Conservation (phyloP, 371 early-diverging fungal species). For the Blakeslea trispora region DNA sequence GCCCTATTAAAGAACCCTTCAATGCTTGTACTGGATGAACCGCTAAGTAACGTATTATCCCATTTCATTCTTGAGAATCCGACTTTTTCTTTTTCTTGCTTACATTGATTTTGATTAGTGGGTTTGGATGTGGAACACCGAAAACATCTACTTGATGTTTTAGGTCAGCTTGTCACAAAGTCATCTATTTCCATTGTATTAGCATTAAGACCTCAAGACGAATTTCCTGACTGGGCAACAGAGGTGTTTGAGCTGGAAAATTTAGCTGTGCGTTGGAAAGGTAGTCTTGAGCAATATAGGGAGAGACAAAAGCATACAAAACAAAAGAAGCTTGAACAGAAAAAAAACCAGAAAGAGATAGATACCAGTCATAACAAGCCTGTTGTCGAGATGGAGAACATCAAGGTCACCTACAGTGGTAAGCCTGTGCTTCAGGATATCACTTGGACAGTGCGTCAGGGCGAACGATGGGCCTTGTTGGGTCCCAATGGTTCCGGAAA, state of each 20-base stretch:
- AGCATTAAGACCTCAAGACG: conserved; percentile 59
- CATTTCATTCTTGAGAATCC: not conserved
- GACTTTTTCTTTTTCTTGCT: not conserved
- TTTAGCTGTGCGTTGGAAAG: conserved; percentile 29
- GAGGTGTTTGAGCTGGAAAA: conserved; percentile 48
- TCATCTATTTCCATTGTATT: conserved; percentile 45
- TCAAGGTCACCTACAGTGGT: conserved; percentile 50
- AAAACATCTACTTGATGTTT: conserved; percentile 33
- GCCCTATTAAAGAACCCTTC: conserved; percentile 41
- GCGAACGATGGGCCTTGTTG: conserved; percentile 60
- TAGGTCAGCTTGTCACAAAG: conserved; percentile 36
- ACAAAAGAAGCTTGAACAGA: not conserved
- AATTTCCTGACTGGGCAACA: conserved; percentile 59
- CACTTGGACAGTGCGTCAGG: conserved; percentile 52
- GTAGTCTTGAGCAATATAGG: conserved; percentile 32
- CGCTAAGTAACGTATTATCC: conserved; percentile 45
- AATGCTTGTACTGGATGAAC: conserved; percentile 59
- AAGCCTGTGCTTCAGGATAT: conserved; percentile 48
- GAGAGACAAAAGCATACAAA: not conserved
- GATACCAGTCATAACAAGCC: conserved; percentile 20
- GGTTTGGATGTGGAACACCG: conserved; percentile 61
- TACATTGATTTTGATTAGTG: conserved; percentile 31
- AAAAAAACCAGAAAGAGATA: not conserved
- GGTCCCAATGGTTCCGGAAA: conserved; percentile 67
- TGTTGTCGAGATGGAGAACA: conserved; percentile 50